Evolutionary conservation across 2,329 filamentous ascomycete genomes (phyloP).

Genomic region (Trichoderma harzianum): DNA sequence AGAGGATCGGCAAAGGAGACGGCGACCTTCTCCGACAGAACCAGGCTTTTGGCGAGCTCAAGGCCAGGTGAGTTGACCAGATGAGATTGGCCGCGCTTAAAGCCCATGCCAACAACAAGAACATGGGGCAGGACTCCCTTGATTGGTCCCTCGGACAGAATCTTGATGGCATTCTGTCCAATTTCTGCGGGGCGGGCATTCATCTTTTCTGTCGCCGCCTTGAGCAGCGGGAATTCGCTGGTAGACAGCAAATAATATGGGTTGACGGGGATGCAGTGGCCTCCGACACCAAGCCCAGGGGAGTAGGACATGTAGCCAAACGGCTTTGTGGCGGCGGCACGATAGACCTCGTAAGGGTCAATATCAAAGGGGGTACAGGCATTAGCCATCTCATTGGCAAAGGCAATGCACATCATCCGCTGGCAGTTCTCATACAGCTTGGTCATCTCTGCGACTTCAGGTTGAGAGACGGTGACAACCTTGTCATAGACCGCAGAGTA

Average conservation of each 20-base stretch:
- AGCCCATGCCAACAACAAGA: conserved; percentile 47
- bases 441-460: conserved; percentile 56
- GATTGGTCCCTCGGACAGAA: conserved; percentile 24
- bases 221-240: conserved; percentile 45
- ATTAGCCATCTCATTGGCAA: conserved; percentile 55
- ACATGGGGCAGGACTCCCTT: conserved; percentile 29
- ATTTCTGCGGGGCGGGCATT: conserved; percentile 39
- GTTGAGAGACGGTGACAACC: conserved; percentile 47
- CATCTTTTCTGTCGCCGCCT: conserved; percentile 44
- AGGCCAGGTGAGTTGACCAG: conserved; percentile 47
- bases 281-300: conserved; percentile 50
- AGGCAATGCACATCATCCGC: conserved; percentile 53
- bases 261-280: conserved; percentile 56
- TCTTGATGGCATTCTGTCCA: conserved; percentile 35
- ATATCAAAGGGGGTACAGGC: conserved; percentile 45
- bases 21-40: conserved; percentile 36
- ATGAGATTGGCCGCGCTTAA: conserved; percentile 48
- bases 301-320: conserved; percentile 50
- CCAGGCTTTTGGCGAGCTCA: conserved; percentile 38
- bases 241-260: conserved; percentile 51
- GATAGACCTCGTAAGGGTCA: conserved; percentile 49
- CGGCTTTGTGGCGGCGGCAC: conserved; percentile 48
- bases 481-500: conserved; percentile 47
- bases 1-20: conserved; percentile 44
- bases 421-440: conserved; percentile 59